These are phyloP conservation scores for Cetraspora pellucida DNA, from an alignment of 192 early-diverging fungal species.

Conservation along the genomic window DNA sequence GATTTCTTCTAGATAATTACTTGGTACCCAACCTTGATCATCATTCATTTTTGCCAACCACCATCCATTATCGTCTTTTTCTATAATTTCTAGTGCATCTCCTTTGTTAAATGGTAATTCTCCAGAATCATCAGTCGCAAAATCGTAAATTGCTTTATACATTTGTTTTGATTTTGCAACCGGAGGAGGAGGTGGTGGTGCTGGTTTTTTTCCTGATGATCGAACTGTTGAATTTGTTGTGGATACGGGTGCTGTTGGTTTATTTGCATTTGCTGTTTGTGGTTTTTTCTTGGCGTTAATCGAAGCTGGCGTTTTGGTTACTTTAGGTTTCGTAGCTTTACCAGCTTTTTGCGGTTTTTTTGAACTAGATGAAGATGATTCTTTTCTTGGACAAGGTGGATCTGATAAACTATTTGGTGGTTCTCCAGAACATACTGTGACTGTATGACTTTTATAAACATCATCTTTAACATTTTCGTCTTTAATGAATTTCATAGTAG, in stretches of 20 bases:
- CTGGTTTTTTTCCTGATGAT: constrained; percentile 44
- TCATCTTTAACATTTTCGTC: constrained; percentile 59
- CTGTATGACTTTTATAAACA: constrained; percentile 73
- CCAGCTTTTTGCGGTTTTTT: constrained; percentile 41
- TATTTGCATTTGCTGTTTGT: constrained; percentile 4
- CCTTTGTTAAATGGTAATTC: constrained; percentile 68
- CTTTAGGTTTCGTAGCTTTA: constrained; percentile 24
- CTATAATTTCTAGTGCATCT: constrained; percentile 73
- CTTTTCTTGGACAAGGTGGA: constrained; percentile 42
- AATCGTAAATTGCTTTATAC: constrained; percentile 60
- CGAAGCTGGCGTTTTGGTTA: constrained; percentile 21
- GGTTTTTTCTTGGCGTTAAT: constrained; percentile 14
- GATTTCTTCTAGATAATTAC: constrained; percentile 85
- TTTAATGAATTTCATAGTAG: constrained; percentile 74
- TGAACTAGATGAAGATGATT: constrained; percentile 38
- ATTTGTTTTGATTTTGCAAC: constrained; percentile 54
- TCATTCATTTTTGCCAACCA: constrained; percentile 68
- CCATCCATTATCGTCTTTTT: constrained; percentile 92
- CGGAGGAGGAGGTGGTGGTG: constrained; percentile 55
- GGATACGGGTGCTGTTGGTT: constrained; percentile 33
- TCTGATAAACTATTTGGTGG: constrained; percentile 59
- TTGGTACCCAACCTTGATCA: constrained; percentile 76
- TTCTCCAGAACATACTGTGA: constrained; percentile 62
- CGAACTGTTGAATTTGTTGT: constrained; percentile 28
- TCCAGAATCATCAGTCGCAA: constrained; percentile 60